Base-by-base conservation (phyloP, 176 grass and related monocot genomes). In the Zoysia japonica region DNA sequence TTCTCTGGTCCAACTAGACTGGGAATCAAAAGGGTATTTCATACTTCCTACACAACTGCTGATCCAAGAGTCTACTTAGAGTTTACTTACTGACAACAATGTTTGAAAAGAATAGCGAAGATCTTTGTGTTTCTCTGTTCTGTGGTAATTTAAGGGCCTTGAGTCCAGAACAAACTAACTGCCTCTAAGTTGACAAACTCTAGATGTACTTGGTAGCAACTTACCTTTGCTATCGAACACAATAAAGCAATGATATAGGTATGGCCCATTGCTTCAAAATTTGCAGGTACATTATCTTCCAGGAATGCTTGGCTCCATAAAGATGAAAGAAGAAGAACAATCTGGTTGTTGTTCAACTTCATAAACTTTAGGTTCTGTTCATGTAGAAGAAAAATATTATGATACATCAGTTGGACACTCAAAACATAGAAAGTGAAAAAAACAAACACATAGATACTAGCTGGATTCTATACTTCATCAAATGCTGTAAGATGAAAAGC, bases 241-340 rank as follows among this genome's bases (percentile, higher is more conserved):
- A 83, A 85, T 45, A 99, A 89, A 78, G 75, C 84, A 85, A 99
- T 83, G 77, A n/a, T 93, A 64, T 86, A 99, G 65, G 78, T 91
- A 86, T 93, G 92, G 11, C 82, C 82, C 88, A 99, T 85, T 70
- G 92, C 82, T 75, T 99, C 96, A 84, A 87, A 99, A 91, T 95
- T 95, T 84, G 61, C 68, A 49, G 96, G 96, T 54, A 61, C 73
- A 75, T 99, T 99, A 75, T 94, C 90, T 81, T 90, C 84, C 68
- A 88, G 84, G 67, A 71, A 81, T 85, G 86, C 90, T 83, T 99
- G 96, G 83, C 79, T 90, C 96, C 90, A 95, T 82, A 99, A 89
- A 70, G 92, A 89, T 79, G 96, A 99, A 87, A 99, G 96, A 12
- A 99, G 81, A 74, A 93, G 88, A 78, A 78, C 84, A 80, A 95